Base-by-base conservation (phyloP, 2,329 filamentous ascomycete genomes). In the Talaromyces pinophilus region DNA sequence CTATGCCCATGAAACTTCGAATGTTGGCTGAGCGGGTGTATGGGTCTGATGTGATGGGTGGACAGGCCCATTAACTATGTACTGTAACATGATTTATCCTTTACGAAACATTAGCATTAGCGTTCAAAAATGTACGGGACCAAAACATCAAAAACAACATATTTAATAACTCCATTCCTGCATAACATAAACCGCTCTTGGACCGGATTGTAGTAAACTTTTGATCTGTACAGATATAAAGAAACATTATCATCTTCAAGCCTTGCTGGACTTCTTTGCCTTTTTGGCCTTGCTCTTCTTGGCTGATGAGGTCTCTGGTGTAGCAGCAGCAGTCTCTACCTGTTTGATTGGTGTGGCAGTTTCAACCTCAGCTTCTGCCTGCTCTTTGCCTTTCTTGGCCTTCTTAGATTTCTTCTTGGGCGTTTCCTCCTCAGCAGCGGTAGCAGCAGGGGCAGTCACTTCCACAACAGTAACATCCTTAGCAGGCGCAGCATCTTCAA, bases 1-100 rank as follows among this genome's bases (percentile, higher is more conserved):
- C 69, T 1, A 83, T 84, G 67, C 80, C 83, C 2, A 83, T 84
- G 81, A 81, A 85, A 75, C 72, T 86, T 59, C 77, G 83, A 15
- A 81, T 85, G 78, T 72, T 85, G 22, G 80, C 74, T 3, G 81
- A 85, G 70, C 70, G 70, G 0, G 72, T 83, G 3, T 78, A 79
- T 25, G 76, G 77, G n/a, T 64, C 62, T 17, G 42, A 67, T 57
- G 55, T 67, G 40, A 66, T 63, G 50, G 66, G 50, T 70, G 38
- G 19, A 59, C 50, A 67, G 11, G 25, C 57, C 11, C 57, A 33
- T 42, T 46, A 11, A 50, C 15, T 19, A 30, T 54, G 7, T 52
- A 52, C 22, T 52, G 48, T 54, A 54, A 54, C 50, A 54, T 33
- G 28, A 33, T 33, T 13, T 50, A 25, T 10, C 15, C 19, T 50